These are phyloP conservation scores for Candida succiphila DNA, from an alignment of 805 yeast species.

Conservation along the genomic window DNA sequence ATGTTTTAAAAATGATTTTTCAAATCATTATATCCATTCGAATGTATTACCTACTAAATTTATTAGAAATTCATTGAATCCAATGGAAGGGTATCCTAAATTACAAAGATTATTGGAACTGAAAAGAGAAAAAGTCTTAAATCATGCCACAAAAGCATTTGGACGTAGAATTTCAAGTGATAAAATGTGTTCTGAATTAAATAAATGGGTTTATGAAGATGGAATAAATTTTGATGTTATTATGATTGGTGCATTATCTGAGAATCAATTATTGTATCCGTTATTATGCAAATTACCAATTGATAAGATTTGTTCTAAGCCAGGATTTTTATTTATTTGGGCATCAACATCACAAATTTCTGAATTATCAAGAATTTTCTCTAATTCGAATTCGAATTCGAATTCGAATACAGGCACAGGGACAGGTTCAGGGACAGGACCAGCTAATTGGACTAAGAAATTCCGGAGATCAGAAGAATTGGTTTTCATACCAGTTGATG, in stretches of 20 bases:
- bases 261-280: conserved; percentile 59
- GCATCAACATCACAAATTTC: conserved; percentile 66
- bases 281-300: conserved; percentile 58
- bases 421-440: not conserved
- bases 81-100: conserved; percentile 82
- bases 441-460: conserved; percentile 37
- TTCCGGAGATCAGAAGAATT: conserved; percentile 87
- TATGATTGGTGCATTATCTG: conserved; percentile 82
- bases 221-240: conserved; percentile 74
- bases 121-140: conserved; percentile 46
- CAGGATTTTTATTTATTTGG: conserved; percentile 85
- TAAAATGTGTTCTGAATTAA: conserved; percentile 46
- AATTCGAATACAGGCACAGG: conserved; percentile 28
- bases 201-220: conserved; percentile 49
- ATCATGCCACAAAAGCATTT: conserved; percentile 50
- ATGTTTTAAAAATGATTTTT: conserved; percentile 56
- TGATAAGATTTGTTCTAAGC: conserved; percentile 65
- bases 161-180: conserved; percentile 49
- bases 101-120: conserved; percentile 56
- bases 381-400: conserved; percentile 12
- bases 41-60: conserved; percentile 52
- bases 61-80: conserved; percentile 55
- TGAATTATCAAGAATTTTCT: conserved; percentile 44
- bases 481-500: conserved; percentile 67
- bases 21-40: conserved; percentile 57